These are phyloP conservation scores for Dictyostelium intermedium DNA, from an alignment of 78 protist species.

Conservation along the genomic window DNA sequence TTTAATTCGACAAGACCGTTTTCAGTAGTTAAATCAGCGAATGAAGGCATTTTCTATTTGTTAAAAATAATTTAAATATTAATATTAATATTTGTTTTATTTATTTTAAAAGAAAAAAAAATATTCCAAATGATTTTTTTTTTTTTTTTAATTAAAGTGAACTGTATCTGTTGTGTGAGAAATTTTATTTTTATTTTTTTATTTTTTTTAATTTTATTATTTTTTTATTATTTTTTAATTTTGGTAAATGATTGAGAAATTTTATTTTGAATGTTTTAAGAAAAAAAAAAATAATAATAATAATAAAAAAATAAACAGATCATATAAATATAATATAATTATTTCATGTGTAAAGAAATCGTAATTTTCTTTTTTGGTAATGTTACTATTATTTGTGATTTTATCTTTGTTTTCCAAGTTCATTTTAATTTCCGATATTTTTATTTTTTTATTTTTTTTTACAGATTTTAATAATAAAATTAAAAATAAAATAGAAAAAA, in stretches of 20 bases:
- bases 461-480: no score
- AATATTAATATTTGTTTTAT: background rate
- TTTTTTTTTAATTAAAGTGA: background rate
- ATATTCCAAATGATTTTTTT: background rate
- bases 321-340: no score
- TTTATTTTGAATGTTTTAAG: no score
- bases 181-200: background rate
- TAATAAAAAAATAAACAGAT: no score
- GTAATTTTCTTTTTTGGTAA: background rate
- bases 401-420: no score
- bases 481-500: no score
- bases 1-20: slow-evolving; percentile 79
- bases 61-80: background rate
- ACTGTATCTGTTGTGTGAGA: no score
- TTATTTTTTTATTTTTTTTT: no score
- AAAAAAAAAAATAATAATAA: no score
- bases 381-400: background rate
- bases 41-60: slow-evolving; percentile 68
- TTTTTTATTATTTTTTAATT: background rate
- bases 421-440: no score
- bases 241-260: background rate
- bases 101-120: background rate
- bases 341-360: background rate
- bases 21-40: slow-evolving; percentile 77
- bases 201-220: background rate